These are phyloP conservation scores for Aaosphaeria pasadenensis DNA, from an alignment of 2,329 filamentous ascomycete species.

Conservation along the genomic window DNA sequence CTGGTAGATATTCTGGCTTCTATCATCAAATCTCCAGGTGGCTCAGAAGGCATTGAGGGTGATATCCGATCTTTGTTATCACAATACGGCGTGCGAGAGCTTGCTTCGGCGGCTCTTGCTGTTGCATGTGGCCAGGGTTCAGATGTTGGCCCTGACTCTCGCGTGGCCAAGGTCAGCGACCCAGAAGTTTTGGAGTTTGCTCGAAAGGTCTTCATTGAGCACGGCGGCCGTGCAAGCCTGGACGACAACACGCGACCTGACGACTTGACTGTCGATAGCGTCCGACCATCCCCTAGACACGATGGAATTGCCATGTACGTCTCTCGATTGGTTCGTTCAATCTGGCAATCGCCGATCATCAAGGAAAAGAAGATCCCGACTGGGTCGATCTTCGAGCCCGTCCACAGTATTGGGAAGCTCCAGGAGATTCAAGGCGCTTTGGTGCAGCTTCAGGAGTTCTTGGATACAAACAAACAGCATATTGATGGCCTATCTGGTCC, in stretches of 20 bases:
- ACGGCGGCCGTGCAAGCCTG: slow-evolving; percentile 81
- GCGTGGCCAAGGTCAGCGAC: slow-evolving; percentile 70
- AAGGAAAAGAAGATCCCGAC: slow-evolving; percentile 52
- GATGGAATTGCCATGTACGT: slow-evolving; percentile 86
- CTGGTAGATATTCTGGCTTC: slow-evolving; percentile 91
- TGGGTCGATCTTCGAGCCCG: slow-evolving; percentile 64
- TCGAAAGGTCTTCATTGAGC: slow-evolving; percentile 84
- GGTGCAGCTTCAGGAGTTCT: slow-evolving; percentile 74
- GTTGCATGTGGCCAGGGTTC: slow-evolving; percentile 93
- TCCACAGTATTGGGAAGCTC: slow-evolving; percentile 66
- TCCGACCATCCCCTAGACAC: slow-evolving; percentile 84
- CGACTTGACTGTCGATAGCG: slow-evolving; percentile 69
- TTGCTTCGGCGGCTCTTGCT: slow-evolving; percentile 83
- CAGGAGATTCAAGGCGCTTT: slow-evolving; percentile 76
- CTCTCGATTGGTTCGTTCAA: slow-evolving; percentile 77
- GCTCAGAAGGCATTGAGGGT: slow-evolving; percentile 75
- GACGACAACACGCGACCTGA: slow-evolving; percentile 71
- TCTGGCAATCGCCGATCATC: slow-evolving; percentile 83
- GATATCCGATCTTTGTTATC: slow-evolving; percentile 82
- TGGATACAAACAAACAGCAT: slow-evolving; percentile 81
- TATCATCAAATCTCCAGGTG: slow-evolving; percentile 68
- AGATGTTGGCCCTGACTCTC: slow-evolving; percentile 69
- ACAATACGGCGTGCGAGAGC: slow-evolving; percentile 84
- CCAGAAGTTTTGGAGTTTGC: slow-evolving; percentile 83
- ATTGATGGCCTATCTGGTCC: slow-evolving; percentile 94